Evolutionary conservation across 1,284 basidiomycete genomes (phyloP), one percentile per base, ranked within the genome.

Genomic region (Ceratobasidium sp.): DNA sequence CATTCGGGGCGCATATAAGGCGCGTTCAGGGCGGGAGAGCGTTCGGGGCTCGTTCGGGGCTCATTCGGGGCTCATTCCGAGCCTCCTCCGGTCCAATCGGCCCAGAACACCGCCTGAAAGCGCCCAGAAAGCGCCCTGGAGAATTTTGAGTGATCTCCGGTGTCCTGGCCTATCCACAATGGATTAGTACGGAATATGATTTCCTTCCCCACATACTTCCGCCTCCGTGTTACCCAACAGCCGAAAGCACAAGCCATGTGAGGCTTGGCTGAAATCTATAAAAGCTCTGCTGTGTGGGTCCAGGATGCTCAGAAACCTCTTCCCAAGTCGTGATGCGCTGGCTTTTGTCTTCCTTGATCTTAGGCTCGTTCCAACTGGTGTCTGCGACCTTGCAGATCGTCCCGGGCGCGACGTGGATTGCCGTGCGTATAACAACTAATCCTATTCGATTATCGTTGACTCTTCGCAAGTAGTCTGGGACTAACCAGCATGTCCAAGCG

Each of bases 381-480:
- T 34, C 56, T 27, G 75, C 72, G 34, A 74, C 34, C 41, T 66
- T 76, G 49, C 75, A 76, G 58, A 76, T 76, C 37, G 64, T 76
- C 34, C 75, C 75, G 8, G 75, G 63, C 14, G 72, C 65, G 19
- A 76, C 75, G 16, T 76, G 75, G 75, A 76, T 72, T 29, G 75
- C 75, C 22, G 61, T 72, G 22, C 8, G 69, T 72, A 16, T 3
- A 48, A 27, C 4, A 9, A 16, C 34, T 29, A n/a, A 39, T 2
- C 22, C 22, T 5, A 4, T 24, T 3, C 13, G 43, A 27, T 22
- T 29, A 59, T 58, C 31, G 48, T 43, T 69, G 29, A 46, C 27
- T 31, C 27, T 39, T 49, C 5, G 27, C 31, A 0, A 68, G 61
- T 51, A 72, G 69, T 29, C 72, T 63, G 74, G 74, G 22, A 74